A percentile compares a stretch with the other conserved stretches of the same genome.
phyloP scores from a whole-genome alignment of 2,329 filamentous ascomycete genomes.

The Aspergillus luchuensis region DNA sequence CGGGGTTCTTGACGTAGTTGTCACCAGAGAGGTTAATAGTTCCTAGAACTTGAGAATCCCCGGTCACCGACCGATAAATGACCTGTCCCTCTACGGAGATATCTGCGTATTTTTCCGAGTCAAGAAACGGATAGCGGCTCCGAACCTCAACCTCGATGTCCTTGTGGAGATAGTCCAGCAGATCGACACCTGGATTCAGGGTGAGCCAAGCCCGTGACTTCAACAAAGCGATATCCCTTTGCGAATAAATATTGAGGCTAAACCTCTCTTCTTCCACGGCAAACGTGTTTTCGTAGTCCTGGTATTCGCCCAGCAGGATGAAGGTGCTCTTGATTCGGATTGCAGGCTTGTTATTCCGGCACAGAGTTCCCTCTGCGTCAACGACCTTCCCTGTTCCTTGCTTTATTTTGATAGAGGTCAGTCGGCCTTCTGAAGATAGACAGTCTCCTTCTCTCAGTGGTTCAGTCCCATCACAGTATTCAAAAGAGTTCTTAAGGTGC shows the following conservation, averaged over 20 bases:
- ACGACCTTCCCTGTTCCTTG: background rate
- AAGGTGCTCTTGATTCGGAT: background rate
- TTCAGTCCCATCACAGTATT: background rate
- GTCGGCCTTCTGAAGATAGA: background rate
- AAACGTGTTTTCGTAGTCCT: background rate
- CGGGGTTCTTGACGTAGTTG: background rate
- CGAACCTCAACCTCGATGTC: background rate
- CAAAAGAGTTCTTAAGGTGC: background rate
- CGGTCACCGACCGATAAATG: background rate
- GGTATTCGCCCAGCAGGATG: background rate
- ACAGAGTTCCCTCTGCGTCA: background rate
- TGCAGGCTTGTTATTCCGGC: background rate
- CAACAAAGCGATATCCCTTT: background rate
- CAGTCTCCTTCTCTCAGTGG: background rate
- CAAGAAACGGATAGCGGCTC: background rate
- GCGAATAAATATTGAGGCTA: background rate
- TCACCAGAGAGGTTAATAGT: background rate
- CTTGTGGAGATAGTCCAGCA: background rate
- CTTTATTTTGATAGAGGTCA: background rate
- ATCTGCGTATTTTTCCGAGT: background rate
- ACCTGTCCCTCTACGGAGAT: background rate
- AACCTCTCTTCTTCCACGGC: background rate
- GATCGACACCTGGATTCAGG: background rate
- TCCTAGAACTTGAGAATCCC: background rate
- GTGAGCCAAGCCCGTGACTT: slow-evolving; percentile 3